Base-by-base conservation (phyloP, 75 land plant genomes). In the Sequoia sempervirens region DNA sequence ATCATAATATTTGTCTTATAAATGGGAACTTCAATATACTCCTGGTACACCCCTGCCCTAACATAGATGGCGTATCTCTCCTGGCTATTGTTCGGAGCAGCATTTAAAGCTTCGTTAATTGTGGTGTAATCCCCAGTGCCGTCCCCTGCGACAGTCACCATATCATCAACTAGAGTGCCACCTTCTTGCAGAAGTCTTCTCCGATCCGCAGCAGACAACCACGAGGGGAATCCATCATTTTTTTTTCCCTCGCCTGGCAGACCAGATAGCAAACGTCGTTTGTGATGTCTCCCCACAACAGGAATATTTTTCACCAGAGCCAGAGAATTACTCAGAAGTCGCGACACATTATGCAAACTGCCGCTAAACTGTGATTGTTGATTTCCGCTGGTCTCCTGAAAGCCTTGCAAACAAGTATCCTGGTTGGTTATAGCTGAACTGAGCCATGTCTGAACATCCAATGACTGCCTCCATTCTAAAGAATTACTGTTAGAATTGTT, bases 321-420 rank as follows among this genome's bases (percentile, higher is more conserved):
- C 47, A 89, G 84, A 37, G 86, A 78, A 85, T 85, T 86, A 80
- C 95, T 89, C 75, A 92, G 80, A 38, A 89, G 88, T 5, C 79
- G 34, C 2, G 85, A 58, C 72, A 88, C 80, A 45, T 84, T 69
- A 34, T 40, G 0, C n/a, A 91, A 76, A 20, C 75, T 32, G 54
- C 28, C n/a, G 15, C 82, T 74, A 66, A 86, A 73, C 68, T 5
- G 30, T 2, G 23, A 30, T 66, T 87, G 84, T 23, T 70, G 56
- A 53, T n/a, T 64, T 66, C 56, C 83, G 28, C 76, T 58, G 40
- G 82, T 74, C 34, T 75, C 52, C 20, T 61, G 84, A 50, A 93
- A 87, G 53, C 95, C 92, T n/a, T 94, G 91, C 58, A 91, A 84
- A 81, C 94, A 94, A 11, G 96, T 93, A 75, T 78, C 81, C 81